Evolutionary conservation across 495 filamentous ascomycete species (phyloP), one percentile per base, ranked within the genome.

Genomic region (Penicillium goetzii): DNA sequence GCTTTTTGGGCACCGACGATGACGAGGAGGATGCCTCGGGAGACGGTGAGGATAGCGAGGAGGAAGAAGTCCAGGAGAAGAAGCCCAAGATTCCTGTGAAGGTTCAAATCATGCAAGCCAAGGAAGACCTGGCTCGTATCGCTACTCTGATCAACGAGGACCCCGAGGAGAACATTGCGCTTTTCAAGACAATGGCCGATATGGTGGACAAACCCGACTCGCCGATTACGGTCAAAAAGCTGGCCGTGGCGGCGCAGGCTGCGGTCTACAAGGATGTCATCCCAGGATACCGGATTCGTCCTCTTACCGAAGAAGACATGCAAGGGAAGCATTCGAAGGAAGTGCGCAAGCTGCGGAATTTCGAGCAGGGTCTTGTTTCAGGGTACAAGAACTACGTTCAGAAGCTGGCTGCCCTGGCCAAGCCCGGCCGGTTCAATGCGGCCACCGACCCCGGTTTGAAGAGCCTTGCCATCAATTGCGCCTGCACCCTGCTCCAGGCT

Each of bases 221-320:
- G 9, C 89, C 93, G 61, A 72, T 84, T 34, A 88, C 89, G 7
- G 88, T 98, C 68, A 87, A 89, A 78, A 95, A 92, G 70, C 81
- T 99, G 56, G 90, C 89, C 25, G 74, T 99, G 28, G 91, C 87
- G 17, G 89, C 93, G 21, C 93, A 97, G 75, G 81, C 93, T 71
- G 88, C 93, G 8, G 84, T 97, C n/a, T 99, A 92, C 76, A 96
- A 93, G 72, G 93, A 98, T 78, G 83, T 97, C 45, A 97, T 99
- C 51, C 95, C 95, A 0, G 95, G 94, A 8, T 99, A 98, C 68
- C 84, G 95, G 38, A 98, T 98, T 75, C 89, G 95, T 21, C 92
- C 93, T 21, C 75, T 90, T 7, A 82, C 82, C 3, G 91, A 93
- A 45, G 88, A 90, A 21, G 86, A 90, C 61, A 83, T 85, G 68